Percentiles rank a stretch among this genome's conserved stretches.
Conservation (phyloP, 164 flowering plant genomes). For the Warburgia ugandensis region DNA sequence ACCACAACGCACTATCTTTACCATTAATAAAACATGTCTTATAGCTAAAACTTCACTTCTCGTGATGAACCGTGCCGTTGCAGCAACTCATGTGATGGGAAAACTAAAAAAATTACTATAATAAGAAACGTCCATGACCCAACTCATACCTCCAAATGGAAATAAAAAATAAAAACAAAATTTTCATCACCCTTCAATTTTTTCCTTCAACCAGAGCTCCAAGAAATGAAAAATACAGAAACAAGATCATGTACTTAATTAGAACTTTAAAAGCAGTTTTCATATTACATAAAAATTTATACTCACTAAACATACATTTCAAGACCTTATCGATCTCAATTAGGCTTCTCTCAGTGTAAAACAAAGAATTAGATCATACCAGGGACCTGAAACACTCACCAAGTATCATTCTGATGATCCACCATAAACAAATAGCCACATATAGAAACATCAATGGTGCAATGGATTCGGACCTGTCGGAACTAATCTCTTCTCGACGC, state of each 20-base stretch:
- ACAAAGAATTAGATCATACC: neutral
- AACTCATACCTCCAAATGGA: neutral
- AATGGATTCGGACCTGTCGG: constrained; percentile 71
- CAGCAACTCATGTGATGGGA: constrained; percentile 9
- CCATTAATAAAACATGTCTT: too few species aligned
- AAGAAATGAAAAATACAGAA: neutral
- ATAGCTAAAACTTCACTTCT: too few species aligned
- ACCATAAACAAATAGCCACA: neutral
- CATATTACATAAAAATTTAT: neutral
- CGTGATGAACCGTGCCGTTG: constrained; percentile 8
- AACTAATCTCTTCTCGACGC: constrained; percentile 45
- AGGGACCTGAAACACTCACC: neutral
- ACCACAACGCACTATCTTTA: too few species aligned
- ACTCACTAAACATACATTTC: constrained; percentile 2
- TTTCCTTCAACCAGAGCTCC: neutral
- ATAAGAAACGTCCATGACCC: neutral
- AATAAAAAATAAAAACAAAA: neutral
- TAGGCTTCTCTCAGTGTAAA: neutral
- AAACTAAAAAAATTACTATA: too few species aligned
- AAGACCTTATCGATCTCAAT: constrained; percentile 5
- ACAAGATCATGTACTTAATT: neutral
- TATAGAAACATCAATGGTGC: constrained; percentile 41
- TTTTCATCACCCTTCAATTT: neutral
- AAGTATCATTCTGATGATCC: neutral
- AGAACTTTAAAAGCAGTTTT: neutral